A percentile compares a stretch with the other conserved stretches of the same genome.
These are phyloP conservation scores for Dillenia turbinata DNA, from an alignment of 164 flowering plant species.

Conservation along the genomic window DNA sequence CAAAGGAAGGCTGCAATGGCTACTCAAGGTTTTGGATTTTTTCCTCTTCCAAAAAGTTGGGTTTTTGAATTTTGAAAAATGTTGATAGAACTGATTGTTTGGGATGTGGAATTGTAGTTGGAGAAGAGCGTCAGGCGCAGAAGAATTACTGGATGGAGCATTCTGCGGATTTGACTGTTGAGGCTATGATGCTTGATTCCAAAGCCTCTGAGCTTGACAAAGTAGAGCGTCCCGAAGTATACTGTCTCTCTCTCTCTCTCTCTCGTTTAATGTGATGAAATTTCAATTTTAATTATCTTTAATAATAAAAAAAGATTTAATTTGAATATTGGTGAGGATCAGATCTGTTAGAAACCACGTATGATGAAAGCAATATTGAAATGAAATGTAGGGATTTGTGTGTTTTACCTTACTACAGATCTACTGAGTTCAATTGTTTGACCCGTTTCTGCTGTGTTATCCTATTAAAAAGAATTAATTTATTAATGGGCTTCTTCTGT, in stretches of 20 bases:
- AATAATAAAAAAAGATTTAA: no score
- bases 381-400: no score
- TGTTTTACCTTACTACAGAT: no score
- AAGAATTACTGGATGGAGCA: slow-evolving; percentile 92
- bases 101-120: slow-evolving; percentile 1
- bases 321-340: no score
- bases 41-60: background rate
- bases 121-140: slow-evolving; percentile 60
- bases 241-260: slow-evolving; percentile 6
- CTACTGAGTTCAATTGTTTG: no score
- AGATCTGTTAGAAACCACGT: no score
- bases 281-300: background rate
- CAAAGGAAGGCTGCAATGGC: slow-evolving; percentile 18
- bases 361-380: no score
- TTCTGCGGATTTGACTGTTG: slow-evolving; percentile 66
- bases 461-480: no score
- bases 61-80: background rate
- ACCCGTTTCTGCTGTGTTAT: no score
- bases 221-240: slow-evolving; percentile 93
- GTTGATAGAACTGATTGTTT: background rate
- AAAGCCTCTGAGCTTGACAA: slow-evolving; percentile 92
- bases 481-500: no score
- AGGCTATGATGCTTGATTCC: slow-evolving; percentile 98
- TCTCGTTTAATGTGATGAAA: background rate
- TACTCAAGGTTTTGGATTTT: slow-evolving; percentile 20